Conservation (phyloP, 2,329 filamentous ascomycete genomes). For the Phoma sp. region DNA sequence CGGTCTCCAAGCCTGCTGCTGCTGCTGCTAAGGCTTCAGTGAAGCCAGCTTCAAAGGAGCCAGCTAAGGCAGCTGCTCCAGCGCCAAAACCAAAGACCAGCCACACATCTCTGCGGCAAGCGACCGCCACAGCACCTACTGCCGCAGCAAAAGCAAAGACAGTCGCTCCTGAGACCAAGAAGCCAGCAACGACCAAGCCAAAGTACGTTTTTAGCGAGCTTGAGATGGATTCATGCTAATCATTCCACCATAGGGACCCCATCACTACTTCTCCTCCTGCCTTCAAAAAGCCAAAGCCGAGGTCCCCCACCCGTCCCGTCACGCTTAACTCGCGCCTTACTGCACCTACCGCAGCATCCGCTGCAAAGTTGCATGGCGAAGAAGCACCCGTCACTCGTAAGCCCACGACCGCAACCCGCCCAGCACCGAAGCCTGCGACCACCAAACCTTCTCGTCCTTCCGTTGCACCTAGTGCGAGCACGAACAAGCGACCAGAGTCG, state of each 20-base stretch:
- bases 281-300: conserved; percentile 50
- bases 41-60: conserved; percentile 34
- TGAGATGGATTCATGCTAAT: neutral
- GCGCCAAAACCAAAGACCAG: conserved; percentile 38
- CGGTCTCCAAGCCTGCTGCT: conserved; percentile 27
- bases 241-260: conserved; percentile 14
- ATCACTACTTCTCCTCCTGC: conserved; percentile 33
- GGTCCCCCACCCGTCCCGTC: conserved; percentile 73
- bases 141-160: conserved; percentile 34
- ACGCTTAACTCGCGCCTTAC: conserved; percentile 72
- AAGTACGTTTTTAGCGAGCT: conserved; percentile 11
- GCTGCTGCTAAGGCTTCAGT: conserved; percentile 18
- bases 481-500: conserved; percentile 59
- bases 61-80: conserved; percentile 24
- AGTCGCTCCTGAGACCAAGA: conserved; percentile 32
- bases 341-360: conserved; percentile 74
- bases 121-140: conserved; percentile 31
- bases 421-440: conserved; percentile 37
- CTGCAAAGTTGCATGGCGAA: conserved; percentile 64
- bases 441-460: conserved; percentile 47
- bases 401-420: conserved; percentile 46
- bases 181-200: conserved; percentile 27
- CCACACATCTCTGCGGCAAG: conserved; percentile 37
- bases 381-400: conserved; percentile 39
- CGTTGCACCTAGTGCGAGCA: conserved; percentile 37